Evolutionary conservation across 108 stramenopile genomes (phyloP).

Genomic region (Nitzschia putrida): DNA sequence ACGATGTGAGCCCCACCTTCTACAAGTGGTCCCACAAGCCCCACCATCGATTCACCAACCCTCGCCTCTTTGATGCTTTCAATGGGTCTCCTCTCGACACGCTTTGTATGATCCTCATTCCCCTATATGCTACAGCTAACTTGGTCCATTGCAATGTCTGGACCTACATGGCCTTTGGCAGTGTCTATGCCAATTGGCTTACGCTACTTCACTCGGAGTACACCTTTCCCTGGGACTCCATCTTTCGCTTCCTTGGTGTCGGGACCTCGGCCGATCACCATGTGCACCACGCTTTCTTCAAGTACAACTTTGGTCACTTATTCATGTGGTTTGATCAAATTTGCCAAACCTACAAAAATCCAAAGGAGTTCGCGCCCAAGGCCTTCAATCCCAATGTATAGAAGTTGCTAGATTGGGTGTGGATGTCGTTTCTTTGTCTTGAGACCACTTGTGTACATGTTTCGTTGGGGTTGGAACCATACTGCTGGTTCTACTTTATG

Average conservation of each 20-base stretch:
- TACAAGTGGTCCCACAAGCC: slow-evolving; percentile 92
- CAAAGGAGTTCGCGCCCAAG: slow-evolving; percentile 59
- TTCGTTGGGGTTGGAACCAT: too few relatives aligned
- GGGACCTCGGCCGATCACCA: slow-evolving; percentile 93
- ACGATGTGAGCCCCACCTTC: slow-evolving; percentile 70
- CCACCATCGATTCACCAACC: slow-evolving; percentile 93
- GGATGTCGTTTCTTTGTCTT: too few relatives aligned
- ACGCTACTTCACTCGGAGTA: slow-evolving; percentile 91
- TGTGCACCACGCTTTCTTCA: slow-evolving; percentile 95
- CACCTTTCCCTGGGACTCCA: slow-evolving; percentile 67
- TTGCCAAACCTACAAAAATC: slow-evolving; percentile 79
- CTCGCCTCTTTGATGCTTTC: slow-evolving; percentile 93
- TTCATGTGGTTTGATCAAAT: slow-evolving; percentile 93
- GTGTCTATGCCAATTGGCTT: slow-evolving; percentile 86
- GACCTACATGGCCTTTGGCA: slow-evolving; percentile 96
- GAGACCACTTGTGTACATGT: too few relatives aligned
- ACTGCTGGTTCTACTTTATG: too few relatives aligned
- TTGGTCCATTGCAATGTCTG: slow-evolving; percentile 87
- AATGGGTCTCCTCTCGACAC: slow-evolving; percentile 89
- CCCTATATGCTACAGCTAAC: slow-evolving; percentile 81
- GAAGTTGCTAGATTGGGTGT: background rate
- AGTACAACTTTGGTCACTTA: slow-evolving; percentile 93
- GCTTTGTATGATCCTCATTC: slow-evolving; percentile 86
- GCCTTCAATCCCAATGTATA: slow-evolving; percentile 72
- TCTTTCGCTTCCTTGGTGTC: slow-evolving; percentile 77